Base-by-base conservation (phyloP, 805 yeast genomes). In the Wickerhamiella cacticola region DNA sequence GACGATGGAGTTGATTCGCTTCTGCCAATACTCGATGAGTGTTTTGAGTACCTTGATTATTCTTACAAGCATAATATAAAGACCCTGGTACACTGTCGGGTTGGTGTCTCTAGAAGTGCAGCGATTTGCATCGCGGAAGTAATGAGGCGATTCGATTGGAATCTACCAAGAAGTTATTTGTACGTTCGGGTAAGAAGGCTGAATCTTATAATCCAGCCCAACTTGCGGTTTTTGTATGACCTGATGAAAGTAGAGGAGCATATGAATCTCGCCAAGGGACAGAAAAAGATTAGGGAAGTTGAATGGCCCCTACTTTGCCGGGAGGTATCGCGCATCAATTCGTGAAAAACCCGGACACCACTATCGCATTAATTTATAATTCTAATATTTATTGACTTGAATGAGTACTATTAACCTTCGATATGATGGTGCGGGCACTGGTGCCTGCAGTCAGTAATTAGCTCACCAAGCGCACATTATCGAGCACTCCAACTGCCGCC, bases 51-150 rank as follows among this genome's bases (percentile, higher is more conserved):
- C 58, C 75, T 87, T 45, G 81, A 83, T 46, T 72, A 69, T 2
- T 38, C 48, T 6, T 39, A 34, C 25, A 47, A 31, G 34, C 24
- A 31, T 10, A n/a, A 26, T 4, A 25, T n/a, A 6, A 57, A 73
- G 41, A 76, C 80, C 1, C 68, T 89, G 51, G 88, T 89, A 9
- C 97, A 89, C 62, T 89, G 97, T 58, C 82, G 94, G 59, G 96
- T 86, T 42, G 97, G 97, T 0, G 97, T 89, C 3, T 84, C 95
- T 0, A 69, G 97, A 48, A 84, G 95, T 2, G 97, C 96, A 0
- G 85, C 96, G 0, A 94, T 89, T 9, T 89, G 94, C 56, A 89
- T 89, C 55, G 96, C 96, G 1, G 96, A 87, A 60, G 89, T 85
- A 33, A 88, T 89, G 95, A 75, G 76, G 55, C 66, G 95, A 35